Percentiles rank a stretch among this genome's conserved stretches.
Evolutionary conservation across 78 protist genomes (phyloP).

Genomic region (Speleostelium caveatum): DNA sequence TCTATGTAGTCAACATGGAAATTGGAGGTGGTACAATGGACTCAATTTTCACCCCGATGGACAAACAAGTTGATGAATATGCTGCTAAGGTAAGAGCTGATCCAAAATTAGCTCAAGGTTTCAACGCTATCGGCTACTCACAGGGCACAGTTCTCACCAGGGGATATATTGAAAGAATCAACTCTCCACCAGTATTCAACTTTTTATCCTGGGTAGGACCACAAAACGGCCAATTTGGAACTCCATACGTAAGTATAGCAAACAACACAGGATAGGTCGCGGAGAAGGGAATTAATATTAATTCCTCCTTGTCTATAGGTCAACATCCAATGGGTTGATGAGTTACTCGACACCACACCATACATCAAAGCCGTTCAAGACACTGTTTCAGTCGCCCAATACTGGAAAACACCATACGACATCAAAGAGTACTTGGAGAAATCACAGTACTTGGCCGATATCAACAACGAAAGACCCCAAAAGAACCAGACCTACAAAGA

Average conservation of each 20-base stretch:
- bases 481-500: constrained; percentile 74
- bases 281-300: neutral
- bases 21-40: constrained; percentile 72
- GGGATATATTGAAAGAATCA: constrained; percentile 80
- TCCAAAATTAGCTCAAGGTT: constrained; percentile 77
- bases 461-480: constrained; percentile 63
- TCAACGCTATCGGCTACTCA: constrained; percentile 89
- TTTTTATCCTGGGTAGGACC: constrained; percentile 66
- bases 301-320: neutral
- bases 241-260: constrained; percentile 62
- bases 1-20: constrained; percentile 74
- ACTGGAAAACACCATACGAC: constrained; percentile 55
- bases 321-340: constrained; percentile 65
- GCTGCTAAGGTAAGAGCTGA: constrained; percentile 44
- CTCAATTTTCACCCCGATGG: constrained; percentile 68
- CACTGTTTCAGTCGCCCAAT: constrained; percentile 15
- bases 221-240: constrained; percentile 58
- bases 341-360: constrained; percentile 25
- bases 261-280: too few relatives aligned
- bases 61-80: constrained; percentile 57
- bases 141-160: constrained; percentile 71
- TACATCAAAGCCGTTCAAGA: constrained; percentile 38
- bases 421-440: constrained; percentile 26
- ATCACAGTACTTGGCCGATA: constrained; percentile 76
- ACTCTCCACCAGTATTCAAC: constrained; percentile 79